Percentiles rank a stretch among this genome's conserved stretches.
Evolutionary conservation across 2,329 filamentous ascomycete species (phyloP).

Genomic region (Sporothrix variecibatus): DNA sequence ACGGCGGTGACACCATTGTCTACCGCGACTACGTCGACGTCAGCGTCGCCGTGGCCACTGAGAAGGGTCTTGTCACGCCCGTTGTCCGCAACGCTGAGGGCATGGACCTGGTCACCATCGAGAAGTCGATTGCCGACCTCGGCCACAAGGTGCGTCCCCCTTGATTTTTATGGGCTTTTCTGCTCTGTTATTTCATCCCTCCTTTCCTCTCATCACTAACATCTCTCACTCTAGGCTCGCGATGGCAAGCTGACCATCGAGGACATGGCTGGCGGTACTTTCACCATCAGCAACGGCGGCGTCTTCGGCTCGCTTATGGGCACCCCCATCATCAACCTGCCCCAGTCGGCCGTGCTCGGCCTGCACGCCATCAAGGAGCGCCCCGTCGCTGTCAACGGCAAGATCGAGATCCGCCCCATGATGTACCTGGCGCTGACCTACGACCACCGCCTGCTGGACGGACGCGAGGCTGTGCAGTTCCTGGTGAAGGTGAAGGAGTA

Average conservation of each 20-base stretch:
- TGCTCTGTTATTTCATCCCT: not conserved
- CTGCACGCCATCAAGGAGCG: slow-evolving; percentile 97
- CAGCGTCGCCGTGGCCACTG: slow-evolving; percentile 93
- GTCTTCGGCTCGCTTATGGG: slow-evolving; percentile 98
- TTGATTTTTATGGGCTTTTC: not conserved
- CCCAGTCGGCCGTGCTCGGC: slow-evolving; percentile 87
- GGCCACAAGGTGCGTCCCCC: slow-evolving; percentile 79
- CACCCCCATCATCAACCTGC: slow-evolving; percentile 97
- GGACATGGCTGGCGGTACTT: slow-evolving; percentile 98
- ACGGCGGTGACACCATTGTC: slow-evolving; percentile 94
- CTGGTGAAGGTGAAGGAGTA: slow-evolving; percentile 96
- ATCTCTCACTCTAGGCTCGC: slow-evolving; percentile 63
- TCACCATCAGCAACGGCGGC: slow-evolving; percentile 96
- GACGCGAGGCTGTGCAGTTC: slow-evolving; percentile 93
- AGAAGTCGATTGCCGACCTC: slow-evolving; percentile 88
- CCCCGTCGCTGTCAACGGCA: slow-evolving; percentile 85
- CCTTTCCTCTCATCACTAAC: slow-evolving; percentile 19
- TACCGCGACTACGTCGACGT: slow-evolving; percentile 98
- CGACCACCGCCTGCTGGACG: slow-evolving; percentile 93
- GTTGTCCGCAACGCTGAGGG: slow-evolving; percentile 92
- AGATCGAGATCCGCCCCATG: slow-evolving; percentile 97
- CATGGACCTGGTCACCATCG: slow-evolving; percentile 85
- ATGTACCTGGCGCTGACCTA: slow-evolving; percentile 99
- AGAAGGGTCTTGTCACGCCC: slow-evolving; percentile 95
- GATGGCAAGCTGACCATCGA: slow-evolving; percentile 97